A percentile compares a stretch with the other conserved stretches of the same genome.
Conservation (phyloP, 148 eudicot species). For the Heliamphora exappendiculata region DNA sequence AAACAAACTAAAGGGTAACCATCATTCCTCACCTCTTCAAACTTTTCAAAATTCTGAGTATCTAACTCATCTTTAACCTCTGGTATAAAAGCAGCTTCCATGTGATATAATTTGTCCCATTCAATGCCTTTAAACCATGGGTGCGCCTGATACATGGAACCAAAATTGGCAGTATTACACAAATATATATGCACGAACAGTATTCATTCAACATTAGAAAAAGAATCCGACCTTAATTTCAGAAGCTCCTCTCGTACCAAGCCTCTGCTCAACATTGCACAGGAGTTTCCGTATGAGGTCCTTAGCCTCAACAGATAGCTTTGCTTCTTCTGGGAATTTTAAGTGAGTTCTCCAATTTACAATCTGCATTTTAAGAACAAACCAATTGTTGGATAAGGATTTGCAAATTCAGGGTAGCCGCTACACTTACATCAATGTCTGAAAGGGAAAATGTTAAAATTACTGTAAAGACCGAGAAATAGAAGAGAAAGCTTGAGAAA, state of each 20-base stretch:
- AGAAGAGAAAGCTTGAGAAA: too few species aligned
- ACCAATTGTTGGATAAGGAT: neutral
- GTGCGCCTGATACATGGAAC: conserved; percentile 20
- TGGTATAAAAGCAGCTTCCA: conserved; percentile 38
- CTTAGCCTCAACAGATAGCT: conserved; percentile 22
- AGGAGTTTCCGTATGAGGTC: conserved; percentile 26
- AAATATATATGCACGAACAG: neutral
- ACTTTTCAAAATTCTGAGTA: conserved; percentile 37
- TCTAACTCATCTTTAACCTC: conserved; percentile 37
- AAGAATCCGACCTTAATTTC: conserved; percentile 23
- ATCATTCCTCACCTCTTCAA: conserved; percentile 30
- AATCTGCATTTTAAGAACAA: conserved; percentile 18
- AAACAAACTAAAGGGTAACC: neutral
- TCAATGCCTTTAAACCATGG: conserved; percentile 31
- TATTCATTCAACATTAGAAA: neutral
- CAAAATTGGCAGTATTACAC: neutral
- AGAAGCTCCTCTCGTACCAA: conserved; percentile 28
- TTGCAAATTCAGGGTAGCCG: neutral
- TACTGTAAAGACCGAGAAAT: neutral
- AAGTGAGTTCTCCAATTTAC: conserved; percentile 25
- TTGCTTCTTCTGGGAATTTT: conserved; percentile 28
- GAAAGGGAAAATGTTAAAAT: neutral
- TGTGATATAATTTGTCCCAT: conserved; percentile 34
- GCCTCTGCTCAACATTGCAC: conserved; percentile 25
- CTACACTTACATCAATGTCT: neutral